Evolutionary conservation across 2,329 filamentous ascomycete genomes (phyloP).

Genomic region (Drechslera avenae): DNA sequence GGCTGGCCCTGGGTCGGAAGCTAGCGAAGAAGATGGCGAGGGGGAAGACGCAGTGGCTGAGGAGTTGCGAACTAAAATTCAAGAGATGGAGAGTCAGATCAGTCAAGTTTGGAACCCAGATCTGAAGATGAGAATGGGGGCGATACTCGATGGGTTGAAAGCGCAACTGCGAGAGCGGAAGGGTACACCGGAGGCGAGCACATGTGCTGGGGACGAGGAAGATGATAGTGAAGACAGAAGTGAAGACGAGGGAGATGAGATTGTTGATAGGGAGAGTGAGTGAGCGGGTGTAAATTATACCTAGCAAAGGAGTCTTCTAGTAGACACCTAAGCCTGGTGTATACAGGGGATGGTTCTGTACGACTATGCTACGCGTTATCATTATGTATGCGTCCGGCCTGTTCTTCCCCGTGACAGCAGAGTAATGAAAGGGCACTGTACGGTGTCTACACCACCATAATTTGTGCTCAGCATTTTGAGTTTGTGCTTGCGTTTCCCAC

Average conservation of each 20-base stretch:
- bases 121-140: slow-evolving; percentile 38
- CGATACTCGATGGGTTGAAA: slow-evolving; percentile 40
- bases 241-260: background rate
- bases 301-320: too few species aligned
- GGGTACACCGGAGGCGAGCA: slow-evolving; percentile 2
- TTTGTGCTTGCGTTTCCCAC: too few species aligned
- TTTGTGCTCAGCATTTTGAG: too few species aligned
- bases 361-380: too few species aligned
- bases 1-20: slow-evolving; percentile 48
- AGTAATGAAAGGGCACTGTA: too few species aligned
- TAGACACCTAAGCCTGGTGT: too few species aligned
- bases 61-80: slow-evolving; percentile 43
- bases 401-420: too few species aligned
- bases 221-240: background rate
- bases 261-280: background rate
- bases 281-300: too few species aligned
- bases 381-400: too few species aligned
- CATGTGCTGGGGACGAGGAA: background rate
- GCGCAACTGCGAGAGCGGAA: slow-evolving; percentile 33
- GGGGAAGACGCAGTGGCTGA: slow-evolving; percentile 29
- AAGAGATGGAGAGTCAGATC: slow-evolving; percentile 44
- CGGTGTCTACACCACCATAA: too few species aligned
- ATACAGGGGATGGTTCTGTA: too few species aligned
- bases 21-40: slow-evolving; percentile 37
- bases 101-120: slow-evolving; percentile 43